phyloP scores from a whole-genome alignment of 2,329 filamentous ascomycete genomes.

The Bipolaris victoriae region DNA sequence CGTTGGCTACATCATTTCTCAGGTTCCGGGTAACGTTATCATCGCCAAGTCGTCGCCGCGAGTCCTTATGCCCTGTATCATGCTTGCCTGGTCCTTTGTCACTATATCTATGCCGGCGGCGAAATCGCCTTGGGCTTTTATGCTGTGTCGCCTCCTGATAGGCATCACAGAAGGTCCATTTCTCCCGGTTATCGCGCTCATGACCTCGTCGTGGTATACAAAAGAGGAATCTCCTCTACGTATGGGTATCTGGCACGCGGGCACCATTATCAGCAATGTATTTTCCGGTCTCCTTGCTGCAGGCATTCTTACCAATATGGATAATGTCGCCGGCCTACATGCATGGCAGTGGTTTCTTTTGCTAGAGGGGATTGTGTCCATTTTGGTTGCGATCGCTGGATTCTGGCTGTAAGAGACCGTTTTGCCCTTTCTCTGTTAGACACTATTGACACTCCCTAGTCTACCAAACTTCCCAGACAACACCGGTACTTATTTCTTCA shows the following conservation, averaged over 20 bases:
- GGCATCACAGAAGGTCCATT: slow-evolving; percentile 51
- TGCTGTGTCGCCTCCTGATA: slow-evolving; percentile 48
- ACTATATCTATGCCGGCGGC: slow-evolving; percentile 54
- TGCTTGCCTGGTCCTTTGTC: slow-evolving; percentile 52
- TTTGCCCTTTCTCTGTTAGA: too few species aligned
- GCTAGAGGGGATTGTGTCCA: slow-evolving; percentile 63
- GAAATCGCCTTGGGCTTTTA: slow-evolving; percentile 39
- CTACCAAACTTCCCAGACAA: slow-evolving; percentile 41
- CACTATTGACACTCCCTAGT: too few species aligned
- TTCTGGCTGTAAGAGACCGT: slow-evolving; percentile 33
- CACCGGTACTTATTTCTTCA: slow-evolving; percentile 16
- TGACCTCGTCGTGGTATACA: slow-evolving; percentile 56
- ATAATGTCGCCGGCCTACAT: slow-evolving; percentile 47
- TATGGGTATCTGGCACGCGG: slow-evolving; percentile 57
- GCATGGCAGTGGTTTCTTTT: slow-evolving; percentile 56
- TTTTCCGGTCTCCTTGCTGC: slow-evolving; percentile 55
- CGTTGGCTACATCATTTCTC: slow-evolving; percentile 55
- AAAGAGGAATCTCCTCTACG: slow-evolving; percentile 53
- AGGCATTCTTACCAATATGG: slow-evolving; percentile 55
- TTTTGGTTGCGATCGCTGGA: slow-evolving; percentile 44
- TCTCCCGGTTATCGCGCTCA: slow-evolving; percentile 48
- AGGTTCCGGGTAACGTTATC: slow-evolving; percentile 56
- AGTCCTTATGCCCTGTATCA: slow-evolving; percentile 47
- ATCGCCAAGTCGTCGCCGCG: slow-evolving; percentile 49
- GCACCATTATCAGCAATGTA: slow-evolving; percentile 55